These are phyloP conservation scores for Populus euphratica DNA, from an alignment of 345 rosid genomes.

Conservation along the genomic window DNA sequence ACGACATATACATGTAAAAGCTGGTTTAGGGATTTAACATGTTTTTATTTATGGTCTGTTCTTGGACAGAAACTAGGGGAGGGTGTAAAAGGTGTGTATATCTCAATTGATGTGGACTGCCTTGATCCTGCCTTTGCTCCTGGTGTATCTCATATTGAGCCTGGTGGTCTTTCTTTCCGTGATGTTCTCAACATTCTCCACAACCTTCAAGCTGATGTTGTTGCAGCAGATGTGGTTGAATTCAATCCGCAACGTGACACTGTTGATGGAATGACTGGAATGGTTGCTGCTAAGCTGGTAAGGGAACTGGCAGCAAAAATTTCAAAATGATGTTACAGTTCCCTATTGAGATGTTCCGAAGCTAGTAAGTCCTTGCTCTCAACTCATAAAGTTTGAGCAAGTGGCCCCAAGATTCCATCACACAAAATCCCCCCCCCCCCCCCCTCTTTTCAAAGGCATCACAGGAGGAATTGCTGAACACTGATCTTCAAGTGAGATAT, in stretches of 20 bases:
- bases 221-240: conserved; percentile 93
- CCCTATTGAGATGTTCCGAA: not conserved
- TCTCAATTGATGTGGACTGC: conserved; percentile 87
- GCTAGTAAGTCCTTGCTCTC: not conserved
- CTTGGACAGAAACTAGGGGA: conserved; percentile 86
- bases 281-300: conserved; percentile 98
- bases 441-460: not conserved
- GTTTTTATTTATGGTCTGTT: not conserved
- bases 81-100: conserved; percentile 90
- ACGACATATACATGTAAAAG: not conserved
- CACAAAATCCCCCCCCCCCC: too few species aligned
- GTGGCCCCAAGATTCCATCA: not conserved
- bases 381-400: not conserved
- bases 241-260: conserved; percentile 98
- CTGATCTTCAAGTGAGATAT: not conserved
- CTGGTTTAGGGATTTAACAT: not conserved
- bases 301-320: conserved; percentile 90
- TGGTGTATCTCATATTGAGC: conserved; percentile 96
- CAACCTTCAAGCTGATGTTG: conserved; percentile 77
- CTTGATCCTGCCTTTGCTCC: conserved; percentile 99
- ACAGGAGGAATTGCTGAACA: not conserved
- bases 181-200: conserved; percentile 89
- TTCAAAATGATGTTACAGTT: conserved; percentile 45
- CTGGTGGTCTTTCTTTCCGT: conserved; percentile 94
- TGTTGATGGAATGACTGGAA: conserved; percentile 96